Percentiles rank a stretch among this genome's conserved stretches.
These are phyloP conservation scores for Suillus brevipes DNA, from an alignment of 768 basidiomycete species.

Conservation along the genomic window DNA sequence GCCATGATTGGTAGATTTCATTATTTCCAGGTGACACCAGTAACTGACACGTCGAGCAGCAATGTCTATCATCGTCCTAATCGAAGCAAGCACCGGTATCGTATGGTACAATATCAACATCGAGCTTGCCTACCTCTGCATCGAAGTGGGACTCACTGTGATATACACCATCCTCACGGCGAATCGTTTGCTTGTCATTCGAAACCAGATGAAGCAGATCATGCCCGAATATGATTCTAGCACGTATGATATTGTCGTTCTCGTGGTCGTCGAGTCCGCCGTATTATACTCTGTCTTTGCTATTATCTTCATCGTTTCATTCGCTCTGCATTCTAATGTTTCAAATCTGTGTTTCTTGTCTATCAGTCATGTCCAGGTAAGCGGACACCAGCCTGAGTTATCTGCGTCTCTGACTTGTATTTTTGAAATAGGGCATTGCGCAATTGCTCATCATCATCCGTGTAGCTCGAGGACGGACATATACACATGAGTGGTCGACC, in stretches of 20 bases:
- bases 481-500: slow-evolving; percentile 4
- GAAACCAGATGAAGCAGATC: slow-evolving; percentile 14
- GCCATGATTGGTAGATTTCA: slow-evolving; percentile 15
- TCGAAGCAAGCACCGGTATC: slow-evolving; percentile 12
- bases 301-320: slow-evolving; percentile 35
- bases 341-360: slow-evolving; percentile 33
- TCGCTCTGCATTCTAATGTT: slow-evolving; percentile 23
- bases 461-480: slow-evolving; percentile 32
- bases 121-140: slow-evolving; percentile 29
- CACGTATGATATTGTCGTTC: slow-evolving; percentile 26
- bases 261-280: slow-evolving; percentile 41
- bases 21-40: neutral
- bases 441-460: slow-evolving; percentile 38
- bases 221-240: slow-evolving; percentile 18
- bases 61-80: slow-evolving; percentile 20
- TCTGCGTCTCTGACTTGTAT: too few species aligned
- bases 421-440: slow-evolving; percentile 30
- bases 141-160: slow-evolving; percentile 33
- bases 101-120: slow-evolving; percentile 24
- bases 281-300: slow-evolving; percentile 26
- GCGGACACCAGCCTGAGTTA: neutral
- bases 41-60: slow-evolving; percentile 5
- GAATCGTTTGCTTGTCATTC: slow-evolving; percentile 25
- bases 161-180: slow-evolving; percentile 33
- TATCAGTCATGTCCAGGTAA: slow-evolving; percentile 35